Evolutionary conservation across 257 asterid genomes (phyloP).

Genomic region (Phtheirospermum japonicum): DNA sequence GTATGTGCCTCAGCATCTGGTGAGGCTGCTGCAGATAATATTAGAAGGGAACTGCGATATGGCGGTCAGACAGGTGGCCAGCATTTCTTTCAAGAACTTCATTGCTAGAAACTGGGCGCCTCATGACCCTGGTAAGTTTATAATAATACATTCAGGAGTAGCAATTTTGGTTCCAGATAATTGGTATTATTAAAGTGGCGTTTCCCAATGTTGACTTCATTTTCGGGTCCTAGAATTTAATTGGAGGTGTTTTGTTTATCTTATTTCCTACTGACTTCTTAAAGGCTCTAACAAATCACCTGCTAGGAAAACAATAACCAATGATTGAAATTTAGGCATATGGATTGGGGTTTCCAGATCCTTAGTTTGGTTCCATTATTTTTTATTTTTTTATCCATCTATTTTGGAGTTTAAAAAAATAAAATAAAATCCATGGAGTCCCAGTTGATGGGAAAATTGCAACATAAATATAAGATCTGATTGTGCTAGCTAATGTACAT

Average conservation of each 20-base stretch:
- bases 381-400: no score
- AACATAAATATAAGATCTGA: not conserved
- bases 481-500: not conserved
- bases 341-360: no score
- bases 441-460: not conserved
- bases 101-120: constrained; percentile 83
- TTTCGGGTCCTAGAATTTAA: constrained; percentile 1
- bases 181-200: not conserved
- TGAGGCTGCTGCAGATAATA: constrained; percentile 92
- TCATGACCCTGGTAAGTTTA: constrained; percentile 61
- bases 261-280: no score
- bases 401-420: no score
- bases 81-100: constrained; percentile 92
- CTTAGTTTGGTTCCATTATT: no score
- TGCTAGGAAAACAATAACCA: constrained; percentile 3
- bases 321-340: constrained; percentile 1
- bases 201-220: not conserved
- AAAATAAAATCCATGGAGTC: not conserved
- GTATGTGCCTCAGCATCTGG: constrained; percentile 85
- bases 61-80: constrained; percentile 94
- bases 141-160: constrained; percentile 8
- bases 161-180: constrained; percentile 3
- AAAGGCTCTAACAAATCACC: no score
- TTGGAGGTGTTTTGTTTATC: not conserved
- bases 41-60: constrained; percentile 73